Conservation (phyloP, 345 rosid genomes). For the Corchorus capsularis region DNA sequence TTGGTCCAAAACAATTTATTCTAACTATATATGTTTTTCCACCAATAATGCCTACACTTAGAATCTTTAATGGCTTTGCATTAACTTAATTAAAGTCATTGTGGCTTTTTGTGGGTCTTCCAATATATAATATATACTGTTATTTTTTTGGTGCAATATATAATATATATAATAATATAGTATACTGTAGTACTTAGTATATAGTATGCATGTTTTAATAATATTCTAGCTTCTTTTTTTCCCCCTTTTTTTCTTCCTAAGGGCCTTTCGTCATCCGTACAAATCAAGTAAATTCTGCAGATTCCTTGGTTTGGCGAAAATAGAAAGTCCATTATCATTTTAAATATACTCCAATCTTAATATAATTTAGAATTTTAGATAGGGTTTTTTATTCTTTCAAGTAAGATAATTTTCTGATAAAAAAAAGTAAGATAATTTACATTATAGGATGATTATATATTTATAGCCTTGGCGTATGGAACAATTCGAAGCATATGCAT, state of each 20-base stretch:
- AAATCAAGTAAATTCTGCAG: constrained; percentile 2
- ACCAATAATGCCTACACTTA: neutral
- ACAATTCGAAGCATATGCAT: too few relatives aligned
- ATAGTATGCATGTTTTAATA: too few relatives aligned
- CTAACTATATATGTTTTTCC: neutral
- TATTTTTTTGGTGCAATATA: too few relatives aligned
- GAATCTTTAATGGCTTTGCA: neutral
- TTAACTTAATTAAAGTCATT: neutral
- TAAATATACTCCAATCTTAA: too few relatives aligned
- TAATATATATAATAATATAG: too few relatives aligned
- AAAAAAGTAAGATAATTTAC: neutral
- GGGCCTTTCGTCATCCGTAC: neutral
- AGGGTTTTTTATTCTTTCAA: neutral
- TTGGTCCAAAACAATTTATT: neutral
- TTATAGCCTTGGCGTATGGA: too few relatives aligned
- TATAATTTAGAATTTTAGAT: neutral
- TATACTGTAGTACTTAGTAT: too few relatives aligned
- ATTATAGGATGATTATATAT: too few relatives aligned
- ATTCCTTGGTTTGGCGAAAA: neutral
- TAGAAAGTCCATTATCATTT: neutral
- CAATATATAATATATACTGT: too few relatives aligned
- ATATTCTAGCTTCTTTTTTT: neutral
- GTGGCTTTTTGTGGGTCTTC: neutral
- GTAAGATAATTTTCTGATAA: neutral
- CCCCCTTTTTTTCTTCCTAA: neutral